A percentile compares a stretch with the other conserved stretches of the same genome.
phyloP scores from a whole-genome alignment of 192 early-diverging fungal genomes.

The Coemansia sp. region DNA sequence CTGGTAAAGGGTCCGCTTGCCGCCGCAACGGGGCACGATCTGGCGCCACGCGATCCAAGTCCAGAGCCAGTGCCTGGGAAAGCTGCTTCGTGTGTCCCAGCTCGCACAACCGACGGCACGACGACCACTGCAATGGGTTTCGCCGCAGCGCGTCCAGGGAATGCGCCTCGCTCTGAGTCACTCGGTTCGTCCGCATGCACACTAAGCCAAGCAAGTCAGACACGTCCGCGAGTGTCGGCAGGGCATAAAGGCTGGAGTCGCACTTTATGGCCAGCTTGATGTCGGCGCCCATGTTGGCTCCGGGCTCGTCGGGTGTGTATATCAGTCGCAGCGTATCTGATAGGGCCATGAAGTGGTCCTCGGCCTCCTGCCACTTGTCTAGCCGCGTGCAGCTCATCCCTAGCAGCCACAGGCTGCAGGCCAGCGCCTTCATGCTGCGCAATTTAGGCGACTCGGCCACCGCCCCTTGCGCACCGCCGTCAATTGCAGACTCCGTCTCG shows the following conservation, averaged over 20 bases:
- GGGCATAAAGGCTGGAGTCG: slow-evolving; percentile 11
- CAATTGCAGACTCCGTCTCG: background rate
- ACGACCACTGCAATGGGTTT: slow-evolving; percentile 53
- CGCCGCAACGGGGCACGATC: background rate
- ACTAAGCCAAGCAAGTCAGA: slow-evolving; percentile 47
- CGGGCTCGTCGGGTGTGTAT: slow-evolving; percentile 28
- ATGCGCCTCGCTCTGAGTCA: slow-evolving; percentile 35
- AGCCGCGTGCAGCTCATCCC: slow-evolving; percentile 50
- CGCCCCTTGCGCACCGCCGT: background rate
- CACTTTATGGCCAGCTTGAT: slow-evolving; percentile 1
- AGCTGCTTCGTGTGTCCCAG: slow-evolving; percentile 23
- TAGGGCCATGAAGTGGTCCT: slow-evolving; percentile 41
- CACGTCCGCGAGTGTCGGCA: slow-evolving; percentile 42
- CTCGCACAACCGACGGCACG: slow-evolving; percentile 51
- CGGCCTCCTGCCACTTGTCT: slow-evolving; percentile 57
- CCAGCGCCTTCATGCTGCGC: slow-evolving; percentile 39
- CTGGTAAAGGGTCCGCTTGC: background rate
- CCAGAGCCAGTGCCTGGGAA: slow-evolving; percentile 1
- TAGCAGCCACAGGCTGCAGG: slow-evolving; percentile 49
- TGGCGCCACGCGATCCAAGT: background rate
- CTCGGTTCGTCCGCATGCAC: slow-evolving; percentile 47
- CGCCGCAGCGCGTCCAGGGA: slow-evolving; percentile 38
- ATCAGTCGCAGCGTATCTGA: slow-evolving; percentile 11
- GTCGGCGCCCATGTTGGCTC: slow-evolving; percentile 14
- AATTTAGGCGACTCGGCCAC: slow-evolving; percentile 13